These are phyloP conservation scores for Wickerhamomyces rabaulensis DNA, from an alignment of 805 yeast species.

Conservation along the genomic window DNA sequence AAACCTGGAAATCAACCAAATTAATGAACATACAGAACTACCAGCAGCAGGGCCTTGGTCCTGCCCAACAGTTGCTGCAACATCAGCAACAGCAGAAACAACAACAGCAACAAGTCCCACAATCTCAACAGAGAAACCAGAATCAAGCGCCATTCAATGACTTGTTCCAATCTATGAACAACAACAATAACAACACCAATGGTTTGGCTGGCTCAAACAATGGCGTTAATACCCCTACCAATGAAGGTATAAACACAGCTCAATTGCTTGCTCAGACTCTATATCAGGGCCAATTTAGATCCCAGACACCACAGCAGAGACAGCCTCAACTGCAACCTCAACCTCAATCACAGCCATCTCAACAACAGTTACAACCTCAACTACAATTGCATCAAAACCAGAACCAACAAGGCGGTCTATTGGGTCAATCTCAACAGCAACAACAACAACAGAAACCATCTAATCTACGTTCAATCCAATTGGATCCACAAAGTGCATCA, in stretches of 20 bases:
- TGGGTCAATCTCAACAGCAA: slow-evolving; percentile 3
- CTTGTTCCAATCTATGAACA: slow-evolving; percentile 17
- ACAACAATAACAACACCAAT: slow-evolving; percentile 16
- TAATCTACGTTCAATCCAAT: slow-evolving; percentile 18
- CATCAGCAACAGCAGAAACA: slow-evolving; percentile 21
- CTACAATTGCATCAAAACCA: slow-evolving; percentile 8
- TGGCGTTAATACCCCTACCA: not conserved
- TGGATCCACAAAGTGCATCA: slow-evolving; percentile 30
- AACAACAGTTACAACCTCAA: slow-evolving; percentile 11
- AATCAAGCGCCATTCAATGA: slow-evolving; percentile 20
- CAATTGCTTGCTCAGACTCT: slow-evolving; percentile 34
- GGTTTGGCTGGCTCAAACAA: not conserved
- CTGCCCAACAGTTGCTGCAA: slow-evolving; percentile 22
- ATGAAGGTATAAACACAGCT: slow-evolving; percentile 28
- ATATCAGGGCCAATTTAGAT: slow-evolving; percentile 35
- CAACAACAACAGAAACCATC: slow-evolving; percentile 22
- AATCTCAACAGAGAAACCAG: slow-evolving; percentile 13
- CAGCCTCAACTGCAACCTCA: slow-evolving; percentile 25
- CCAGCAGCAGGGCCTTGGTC: slow-evolving; percentile 20
- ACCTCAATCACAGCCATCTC: slow-evolving; percentile 20
- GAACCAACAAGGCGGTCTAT: not conserved
- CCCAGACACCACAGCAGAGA: slow-evolving; percentile 28
- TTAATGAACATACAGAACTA: slow-evolving; percentile 21
- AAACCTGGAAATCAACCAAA: not conserved
- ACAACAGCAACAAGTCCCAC: slow-evolving; percentile 11